phyloP scores from a whole-genome alignment of 805 yeast genomes.

The Yamadazyma philogaea region DNA sequence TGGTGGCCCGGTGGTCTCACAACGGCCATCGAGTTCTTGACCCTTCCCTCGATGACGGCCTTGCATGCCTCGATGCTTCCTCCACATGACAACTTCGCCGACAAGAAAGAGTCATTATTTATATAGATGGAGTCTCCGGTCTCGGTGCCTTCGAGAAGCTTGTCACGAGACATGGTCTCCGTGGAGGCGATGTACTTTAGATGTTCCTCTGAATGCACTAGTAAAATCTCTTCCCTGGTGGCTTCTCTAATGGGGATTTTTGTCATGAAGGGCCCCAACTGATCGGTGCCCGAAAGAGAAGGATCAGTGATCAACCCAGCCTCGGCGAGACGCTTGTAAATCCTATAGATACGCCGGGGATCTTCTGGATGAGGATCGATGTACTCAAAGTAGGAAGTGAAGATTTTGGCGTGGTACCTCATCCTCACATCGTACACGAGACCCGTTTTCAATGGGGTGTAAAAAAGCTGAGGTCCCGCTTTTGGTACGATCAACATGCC shows the following conservation, averaged over 20 bases:
- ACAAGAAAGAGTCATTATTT: slow-evolving; percentile 81
- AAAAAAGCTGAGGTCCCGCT: slow-evolving; percentile 63
- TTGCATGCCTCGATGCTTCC: slow-evolving; percentile 95
- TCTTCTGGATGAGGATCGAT: slow-evolving; percentile 99
- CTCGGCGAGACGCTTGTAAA: slow-evolving; percentile 90
- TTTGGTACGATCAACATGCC: slow-evolving; percentile 44
- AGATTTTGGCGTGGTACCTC: slow-evolving; percentile 95
- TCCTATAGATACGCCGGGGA: slow-evolving; percentile 91
- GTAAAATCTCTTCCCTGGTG: slow-evolving; percentile 73
- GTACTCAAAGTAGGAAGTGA: slow-evolving; percentile 87
- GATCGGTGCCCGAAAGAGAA: slow-evolving; percentile 64
- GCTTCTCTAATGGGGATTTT: slow-evolving; percentile 93
- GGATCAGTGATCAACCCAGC: slow-evolving; percentile 86
- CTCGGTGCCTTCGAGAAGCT: slow-evolving; percentile 78
- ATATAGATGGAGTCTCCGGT: slow-evolving; percentile 92
- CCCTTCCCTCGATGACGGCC: slow-evolving; percentile 90
- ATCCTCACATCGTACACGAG: slow-evolving; percentile 93
- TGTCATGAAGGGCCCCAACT: slow-evolving; percentile 81
- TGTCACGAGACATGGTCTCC: slow-evolving; percentile 71
- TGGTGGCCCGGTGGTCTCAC: slow-evolving; percentile 99
- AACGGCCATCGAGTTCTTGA: slow-evolving; percentile 88
- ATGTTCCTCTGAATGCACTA: slow-evolving; percentile 83
- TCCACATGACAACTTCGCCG: slow-evolving; percentile 93
- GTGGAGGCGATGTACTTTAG: slow-evolving; percentile 73
- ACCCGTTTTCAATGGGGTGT: slow-evolving; percentile 82